Evolutionary conservation across 2,329 filamentous ascomycete genomes (phyloP).

Genomic region (Drechslera avenae): DNA sequence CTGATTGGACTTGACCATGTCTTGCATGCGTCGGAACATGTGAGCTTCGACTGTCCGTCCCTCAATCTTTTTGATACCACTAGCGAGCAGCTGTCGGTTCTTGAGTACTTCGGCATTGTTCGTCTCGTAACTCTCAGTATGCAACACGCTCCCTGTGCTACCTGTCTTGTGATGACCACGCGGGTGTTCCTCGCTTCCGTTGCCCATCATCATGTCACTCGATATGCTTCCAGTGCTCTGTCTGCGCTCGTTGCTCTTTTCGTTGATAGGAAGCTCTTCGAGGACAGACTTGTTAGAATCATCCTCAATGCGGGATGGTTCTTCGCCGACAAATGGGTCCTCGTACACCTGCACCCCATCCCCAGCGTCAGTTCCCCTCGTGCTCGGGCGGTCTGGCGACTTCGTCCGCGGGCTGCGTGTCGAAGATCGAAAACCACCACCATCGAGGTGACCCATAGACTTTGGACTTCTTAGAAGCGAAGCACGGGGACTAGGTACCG

Average conservation of each 20-base stretch:
- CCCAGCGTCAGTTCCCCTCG: slow-evolving; percentile 37
- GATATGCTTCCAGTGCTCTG: slow-evolving; percentile 37
- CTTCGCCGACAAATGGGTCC: slow-evolving; percentile 55
- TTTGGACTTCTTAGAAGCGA: slow-evolving; percentile 37
- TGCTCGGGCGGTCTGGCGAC: slow-evolving; percentile 44
- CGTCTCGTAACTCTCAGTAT: slow-evolving; percentile 36
- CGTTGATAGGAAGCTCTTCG: slow-evolving; percentile 58
- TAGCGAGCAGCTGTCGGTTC: slow-evolving; percentile 67
- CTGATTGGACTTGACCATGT: slow-evolving; percentile 69
- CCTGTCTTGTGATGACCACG: slow-evolving; percentile 46
- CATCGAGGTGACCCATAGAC: slow-evolving; percentile 34
- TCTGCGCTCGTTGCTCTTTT: slow-evolving; percentile 48
- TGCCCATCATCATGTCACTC: slow-evolving; percentile 36
- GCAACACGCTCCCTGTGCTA: slow-evolving; percentile 45
- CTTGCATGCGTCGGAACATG: slow-evolving; percentile 78
- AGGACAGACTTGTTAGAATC: slow-evolving; percentile 53
- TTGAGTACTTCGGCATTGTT: slow-evolving; percentile 51
- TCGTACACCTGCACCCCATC: slow-evolving; percentile 60
- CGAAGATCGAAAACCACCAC: slow-evolving; percentile 19
- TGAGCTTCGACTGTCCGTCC: slow-evolving; percentile 76
- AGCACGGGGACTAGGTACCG: slow-evolving; percentile 34
- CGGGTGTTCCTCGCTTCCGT: slow-evolving; percentile 30
- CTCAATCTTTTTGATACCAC: slow-evolving; percentile 75
- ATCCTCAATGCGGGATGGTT: slow-evolving; percentile 29
- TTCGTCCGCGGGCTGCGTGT: slow-evolving; percentile 38